Conservation (phyloP, 2,329 filamentous ascomycete species). For the Fusarium temperatum region DNA sequence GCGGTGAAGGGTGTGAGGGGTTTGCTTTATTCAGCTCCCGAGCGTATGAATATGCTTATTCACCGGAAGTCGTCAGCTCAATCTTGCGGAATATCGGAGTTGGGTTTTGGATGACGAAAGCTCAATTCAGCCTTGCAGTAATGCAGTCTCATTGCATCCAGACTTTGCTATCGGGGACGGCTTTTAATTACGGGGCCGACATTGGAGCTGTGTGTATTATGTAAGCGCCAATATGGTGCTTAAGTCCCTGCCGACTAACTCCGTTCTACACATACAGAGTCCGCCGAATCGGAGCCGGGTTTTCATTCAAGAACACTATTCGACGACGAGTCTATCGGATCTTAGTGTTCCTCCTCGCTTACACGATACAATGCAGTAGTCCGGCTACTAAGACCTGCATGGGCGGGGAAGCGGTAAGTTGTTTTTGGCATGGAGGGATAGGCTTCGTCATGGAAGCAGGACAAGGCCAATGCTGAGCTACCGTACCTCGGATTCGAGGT, state of each 20-base stretch:
- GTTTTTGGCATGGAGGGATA: not conserved
- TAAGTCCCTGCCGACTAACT: constrained; percentile 43
- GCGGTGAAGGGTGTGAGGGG: not conserved
- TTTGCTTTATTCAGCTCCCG: constrained; percentile 8
- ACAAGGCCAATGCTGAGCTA: not conserved
- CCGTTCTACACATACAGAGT: constrained; percentile 16
- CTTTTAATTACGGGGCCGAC: constrained; percentile 25
- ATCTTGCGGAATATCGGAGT: not conserved
- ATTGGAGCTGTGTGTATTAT: constrained; percentile 7
- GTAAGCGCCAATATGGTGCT: constrained; percentile 26
- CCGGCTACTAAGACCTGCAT: not conserved
- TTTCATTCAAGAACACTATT: constrained; percentile 1
- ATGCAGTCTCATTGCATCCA: not conserved
- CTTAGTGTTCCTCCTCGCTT: constrained; percentile 7
- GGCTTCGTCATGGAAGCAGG: constrained; percentile 19
- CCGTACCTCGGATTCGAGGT: constrained; percentile 9
- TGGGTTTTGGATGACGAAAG: constrained; percentile 19
- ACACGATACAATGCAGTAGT: constrained; percentile 23
- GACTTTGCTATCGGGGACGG: constrained; percentile 17
- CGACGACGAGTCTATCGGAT: constrained; percentile 1
- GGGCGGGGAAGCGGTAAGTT: constrained; percentile 9
- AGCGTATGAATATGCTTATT: constrained; percentile 5
- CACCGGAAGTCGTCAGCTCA: constrained; percentile 13
- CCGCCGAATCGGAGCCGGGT: constrained; percentile 37
- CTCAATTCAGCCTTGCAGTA: constrained; percentile 25